Evolutionary conservation across 2,329 filamentous ascomycete genomes (phyloP), one percentile per base, ranked within the genome.

Genomic region (Fusarium goolgardi): DNA sequence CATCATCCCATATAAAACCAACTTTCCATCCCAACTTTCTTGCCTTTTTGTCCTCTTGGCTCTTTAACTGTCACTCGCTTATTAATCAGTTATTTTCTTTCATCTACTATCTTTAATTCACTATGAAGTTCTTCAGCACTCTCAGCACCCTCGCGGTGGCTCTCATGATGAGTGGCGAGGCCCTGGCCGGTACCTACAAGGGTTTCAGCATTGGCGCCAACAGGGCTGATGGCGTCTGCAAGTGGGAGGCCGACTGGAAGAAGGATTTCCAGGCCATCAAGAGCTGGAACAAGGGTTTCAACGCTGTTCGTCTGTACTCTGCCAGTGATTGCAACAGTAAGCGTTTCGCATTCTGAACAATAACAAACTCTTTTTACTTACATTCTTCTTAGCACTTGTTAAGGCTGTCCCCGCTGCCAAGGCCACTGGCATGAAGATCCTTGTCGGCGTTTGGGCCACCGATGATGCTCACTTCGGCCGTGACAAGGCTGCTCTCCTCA

Each of bases 331-430:
- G 70, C 55, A 64, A 72, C 55, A 72, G 70, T 72, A 34, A 63
- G 67, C 50, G 23, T 15, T 35, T 9, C 13, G 20, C 1, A 11
- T 5, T 9, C 11, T 25, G 13, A 32, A 15, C 3, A 43, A 21
- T 5, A 20, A 16, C 3, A 51, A 29, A 2, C 6, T 31, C 10
- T 21, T 46, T 25, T 65, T 6, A 70, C 32, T 27, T 20, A 25
- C 6, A 13, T 18, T 20, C 7, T n/a, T 21, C n/a, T 40, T 18
- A 71, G 70, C 70, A 2, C 27, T 72, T 13, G 70, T 57, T 21
- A 72, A 71, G 52, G 70, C 70, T 20, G 70, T 72, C 27, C 70
- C 70, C 11, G 70, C 70, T 8, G 70, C 70, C 57, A 71, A 72
- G 68, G 70, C 69, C 6, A 67, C 55, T 10, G 70, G 70, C 55